A percentile compares a stretch with the other conserved stretches of the same genome.
Conservation (phyloP, 305 asterid genomes). For the Andrographis paniculata region DNA sequence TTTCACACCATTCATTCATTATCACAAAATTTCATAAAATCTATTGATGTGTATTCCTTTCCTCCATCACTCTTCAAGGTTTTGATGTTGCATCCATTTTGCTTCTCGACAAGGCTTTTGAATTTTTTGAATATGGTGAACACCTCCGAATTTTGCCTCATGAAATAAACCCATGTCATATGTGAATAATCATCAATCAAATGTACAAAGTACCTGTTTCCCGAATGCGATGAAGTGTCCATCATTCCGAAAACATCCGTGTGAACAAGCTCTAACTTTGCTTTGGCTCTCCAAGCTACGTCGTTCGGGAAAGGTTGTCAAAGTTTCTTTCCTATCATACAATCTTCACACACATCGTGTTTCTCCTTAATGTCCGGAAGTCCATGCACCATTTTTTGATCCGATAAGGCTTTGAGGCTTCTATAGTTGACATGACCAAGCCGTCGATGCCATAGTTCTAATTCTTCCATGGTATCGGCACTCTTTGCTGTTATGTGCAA, state of each 20-base stretch:
- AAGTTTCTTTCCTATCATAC: neutral
- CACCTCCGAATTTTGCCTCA: neutral
- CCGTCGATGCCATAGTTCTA: neutral
- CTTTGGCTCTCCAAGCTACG: neutral
- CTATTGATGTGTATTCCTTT: constrained; percentile 3
- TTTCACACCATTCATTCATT: neutral
- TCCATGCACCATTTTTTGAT: neutral
- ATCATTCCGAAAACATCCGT: neutral
- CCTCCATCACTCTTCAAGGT: neutral
- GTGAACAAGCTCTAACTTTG: neutral
- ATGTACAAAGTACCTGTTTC: neutral
- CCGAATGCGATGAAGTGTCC: neutral
- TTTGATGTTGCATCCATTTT: neutral
- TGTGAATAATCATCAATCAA: neutral
- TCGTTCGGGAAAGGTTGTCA: neutral
- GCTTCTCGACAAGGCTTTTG: neutral
- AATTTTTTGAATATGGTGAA: constrained; percentile 4
- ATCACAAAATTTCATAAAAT: neutral
- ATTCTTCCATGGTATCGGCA: neutral
- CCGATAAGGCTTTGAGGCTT: neutral
- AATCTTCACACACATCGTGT: neutral
- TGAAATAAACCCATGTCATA: constrained; percentile 3
- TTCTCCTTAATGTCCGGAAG: neutral
- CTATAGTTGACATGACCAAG: neutral
- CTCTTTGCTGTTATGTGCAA: neutral